Conservation (phyloP, 1,284 basidiomycete genomes). For the Trichosporon faecale region DNA sequence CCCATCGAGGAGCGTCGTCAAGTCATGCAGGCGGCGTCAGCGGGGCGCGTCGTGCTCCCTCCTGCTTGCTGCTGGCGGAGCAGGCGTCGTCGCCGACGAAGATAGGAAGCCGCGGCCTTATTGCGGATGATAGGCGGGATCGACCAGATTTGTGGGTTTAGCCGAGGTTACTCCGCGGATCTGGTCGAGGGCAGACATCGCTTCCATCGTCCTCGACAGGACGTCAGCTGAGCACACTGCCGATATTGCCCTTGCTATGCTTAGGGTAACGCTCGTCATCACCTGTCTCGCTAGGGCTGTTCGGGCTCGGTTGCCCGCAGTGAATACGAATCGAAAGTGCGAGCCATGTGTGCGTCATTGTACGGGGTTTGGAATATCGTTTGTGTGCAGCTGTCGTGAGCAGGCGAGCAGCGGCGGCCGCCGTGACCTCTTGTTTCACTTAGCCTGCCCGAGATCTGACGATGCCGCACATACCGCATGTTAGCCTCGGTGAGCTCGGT, state of each 20-base stretch:
- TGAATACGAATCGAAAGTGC: too few species aligned
- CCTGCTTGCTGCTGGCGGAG: background rate
- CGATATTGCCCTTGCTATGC: too few species aligned
- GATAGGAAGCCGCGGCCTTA: background rate
- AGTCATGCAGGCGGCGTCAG: background rate
- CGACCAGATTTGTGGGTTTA: background rate
- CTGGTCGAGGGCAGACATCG: background rate
- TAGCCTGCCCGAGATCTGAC: background rate
- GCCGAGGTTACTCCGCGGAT: background rate
- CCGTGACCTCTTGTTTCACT: background rate
- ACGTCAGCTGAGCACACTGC: too few species aligned
- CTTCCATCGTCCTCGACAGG: too few species aligned
- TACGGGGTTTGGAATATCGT: too few species aligned
- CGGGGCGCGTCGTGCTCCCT: background rate
- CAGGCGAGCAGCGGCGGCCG: background rate
- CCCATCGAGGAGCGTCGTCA: background rate
- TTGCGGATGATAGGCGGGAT: background rate
- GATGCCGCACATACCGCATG: background rate
- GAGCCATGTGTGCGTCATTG: too few species aligned
- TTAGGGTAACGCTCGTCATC: too few species aligned
- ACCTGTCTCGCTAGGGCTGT: background rate
- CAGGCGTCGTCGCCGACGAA: background rate
- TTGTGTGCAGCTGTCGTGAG: background rate
- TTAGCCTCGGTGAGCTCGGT: background rate
- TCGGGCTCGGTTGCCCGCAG: background rate